Evolutionary conservation across 768 basidiomycete species (phyloP).

Genomic region (Russula dissimulans): DNA sequence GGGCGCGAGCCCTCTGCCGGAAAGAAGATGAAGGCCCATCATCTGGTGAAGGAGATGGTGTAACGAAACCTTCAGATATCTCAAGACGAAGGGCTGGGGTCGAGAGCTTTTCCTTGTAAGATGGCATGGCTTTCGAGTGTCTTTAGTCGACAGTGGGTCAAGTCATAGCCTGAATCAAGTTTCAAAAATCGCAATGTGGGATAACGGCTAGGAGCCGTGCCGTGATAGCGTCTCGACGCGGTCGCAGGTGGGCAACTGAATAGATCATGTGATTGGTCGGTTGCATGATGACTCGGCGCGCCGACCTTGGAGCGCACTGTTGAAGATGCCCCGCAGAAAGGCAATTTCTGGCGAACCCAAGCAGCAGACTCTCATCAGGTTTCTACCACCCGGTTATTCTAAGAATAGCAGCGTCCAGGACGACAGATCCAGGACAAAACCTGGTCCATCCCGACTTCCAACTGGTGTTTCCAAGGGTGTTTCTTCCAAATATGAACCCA

Average conservation of each 20-base stretch:
- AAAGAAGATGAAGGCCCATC: constrained; percentile 5
- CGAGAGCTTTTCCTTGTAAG: not conserved
- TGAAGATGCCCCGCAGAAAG: constrained; percentile 6
- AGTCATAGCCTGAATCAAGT: not conserved
- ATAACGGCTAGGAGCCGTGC: too few species aligned
- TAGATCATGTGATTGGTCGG: not conserved
- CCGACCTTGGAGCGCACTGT: too few species aligned
- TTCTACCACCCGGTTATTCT: not conserved
- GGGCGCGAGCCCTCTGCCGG: constrained; percentile 21
- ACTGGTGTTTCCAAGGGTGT: not conserved
- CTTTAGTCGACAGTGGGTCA: too few species aligned
- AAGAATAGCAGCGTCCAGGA: not conserved
- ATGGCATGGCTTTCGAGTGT: not conserved
- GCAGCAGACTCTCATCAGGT: constrained; percentile 4
- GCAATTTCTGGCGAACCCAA: not conserved
- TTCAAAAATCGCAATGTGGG: too few species aligned
- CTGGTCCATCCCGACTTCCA: not conserved
- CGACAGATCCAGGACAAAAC: not conserved
- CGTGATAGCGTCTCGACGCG: too few species aligned
- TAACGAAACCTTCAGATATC: constrained; percentile 2
- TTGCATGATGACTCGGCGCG: too few species aligned
- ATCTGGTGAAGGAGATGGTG: not conserved
- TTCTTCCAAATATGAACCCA: not conserved
- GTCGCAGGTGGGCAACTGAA: too few species aligned
- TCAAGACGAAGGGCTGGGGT: constrained; percentile 15